Evolutionary conservation across 192 early-diverging fungal genomes (phyloP).

Genomic region (Endogone sp.): DNA sequence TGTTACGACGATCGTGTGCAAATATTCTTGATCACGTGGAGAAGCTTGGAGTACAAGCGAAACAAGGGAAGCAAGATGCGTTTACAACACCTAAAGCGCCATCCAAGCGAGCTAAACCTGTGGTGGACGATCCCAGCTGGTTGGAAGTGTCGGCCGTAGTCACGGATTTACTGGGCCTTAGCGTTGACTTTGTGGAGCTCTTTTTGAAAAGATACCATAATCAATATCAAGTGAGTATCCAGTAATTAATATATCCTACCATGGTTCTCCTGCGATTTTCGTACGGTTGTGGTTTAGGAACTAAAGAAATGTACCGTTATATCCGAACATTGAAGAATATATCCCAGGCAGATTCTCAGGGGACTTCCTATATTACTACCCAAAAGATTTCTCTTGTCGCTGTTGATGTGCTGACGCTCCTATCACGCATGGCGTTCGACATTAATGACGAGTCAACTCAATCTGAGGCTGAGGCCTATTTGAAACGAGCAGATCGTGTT

Average conservation of each 20-base stretch:
- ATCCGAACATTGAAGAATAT: background rate
- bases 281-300: background rate
- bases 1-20: background rate
- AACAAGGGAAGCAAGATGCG: background rate
- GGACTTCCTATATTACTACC: background rate
- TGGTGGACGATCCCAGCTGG: background rate
- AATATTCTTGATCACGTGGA: background rate
- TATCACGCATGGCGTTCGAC: constrained; percentile 20
- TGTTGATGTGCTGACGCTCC: constrained; percentile 23
- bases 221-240: background rate
- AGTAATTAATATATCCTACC: background rate
- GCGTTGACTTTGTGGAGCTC: background rate
- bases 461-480: constrained; percentile 20
- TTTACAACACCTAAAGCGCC: background rate
- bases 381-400: constrained; percentile 14
- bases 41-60: background rate
- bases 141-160: background rate
- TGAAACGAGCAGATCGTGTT: constrained; percentile 25
- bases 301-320: background rate
- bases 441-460: constrained; percentile 9
- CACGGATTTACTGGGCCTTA: background rate
- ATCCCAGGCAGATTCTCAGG: background rate
- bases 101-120: background rate
- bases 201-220: background rate
- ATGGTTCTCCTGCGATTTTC: background rate